A percentile compares a stretch with the other conserved stretches of the same genome.
These are phyloP conservation scores for Exophiala oligosperma DNA, from an alignment of 2,329 filamentous ascomycete species.

Conservation along the genomic window DNA sequence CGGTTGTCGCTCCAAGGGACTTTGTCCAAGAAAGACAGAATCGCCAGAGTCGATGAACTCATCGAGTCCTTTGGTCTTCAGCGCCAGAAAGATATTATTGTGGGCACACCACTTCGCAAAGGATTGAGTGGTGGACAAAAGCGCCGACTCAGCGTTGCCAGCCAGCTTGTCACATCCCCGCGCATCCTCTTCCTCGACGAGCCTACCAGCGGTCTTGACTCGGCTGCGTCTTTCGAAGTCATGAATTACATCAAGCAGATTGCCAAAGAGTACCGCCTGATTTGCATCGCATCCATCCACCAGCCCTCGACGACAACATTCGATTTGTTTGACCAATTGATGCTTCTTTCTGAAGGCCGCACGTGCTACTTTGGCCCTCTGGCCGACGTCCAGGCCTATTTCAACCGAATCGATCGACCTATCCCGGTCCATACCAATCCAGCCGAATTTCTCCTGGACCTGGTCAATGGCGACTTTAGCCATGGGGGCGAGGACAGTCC, in stretches of 20 bases:
- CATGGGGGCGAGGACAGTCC: conserved; percentile 42
- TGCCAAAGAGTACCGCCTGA: conserved; percentile 59
- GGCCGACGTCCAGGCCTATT: conserved; percentile 60
- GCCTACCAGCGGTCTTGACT: conserved; percentile 81
- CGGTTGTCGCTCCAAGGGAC: conserved; percentile 60
- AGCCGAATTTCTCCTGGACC: conserved; percentile 75
- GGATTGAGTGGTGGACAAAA: conserved; percentile 86
- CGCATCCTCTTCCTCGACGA: conserved; percentile 82
- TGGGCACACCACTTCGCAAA: conserved; percentile 80
- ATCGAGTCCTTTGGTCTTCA: conserved; percentile 72
- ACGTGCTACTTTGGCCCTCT: conserved; percentile 73
- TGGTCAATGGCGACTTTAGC: conserved; percentile 74
- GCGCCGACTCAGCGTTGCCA: conserved; percentile 74
- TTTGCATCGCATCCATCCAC: conserved; percentile 81
- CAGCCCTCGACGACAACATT: conserved; percentile 81
- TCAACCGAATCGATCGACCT: conserved; percentile 58
- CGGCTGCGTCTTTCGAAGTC: conserved; percentile 73
- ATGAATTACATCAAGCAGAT: conserved; percentile 70
- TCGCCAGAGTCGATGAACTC: conserved; percentile 64
- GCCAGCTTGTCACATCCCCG: conserved; percentile 76
- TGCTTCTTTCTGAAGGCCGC: conserved; percentile 69
- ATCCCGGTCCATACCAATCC: conserved; percentile 74
- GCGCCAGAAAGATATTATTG: conserved; percentile 67
- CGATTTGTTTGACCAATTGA: conserved; percentile 75
- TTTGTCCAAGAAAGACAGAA: conserved; percentile 58